These are phyloP conservation scores for Coniella vitis DNA, from an alignment of 2,329 filamentous ascomycete genomes.

Conservation along the genomic window DNA sequence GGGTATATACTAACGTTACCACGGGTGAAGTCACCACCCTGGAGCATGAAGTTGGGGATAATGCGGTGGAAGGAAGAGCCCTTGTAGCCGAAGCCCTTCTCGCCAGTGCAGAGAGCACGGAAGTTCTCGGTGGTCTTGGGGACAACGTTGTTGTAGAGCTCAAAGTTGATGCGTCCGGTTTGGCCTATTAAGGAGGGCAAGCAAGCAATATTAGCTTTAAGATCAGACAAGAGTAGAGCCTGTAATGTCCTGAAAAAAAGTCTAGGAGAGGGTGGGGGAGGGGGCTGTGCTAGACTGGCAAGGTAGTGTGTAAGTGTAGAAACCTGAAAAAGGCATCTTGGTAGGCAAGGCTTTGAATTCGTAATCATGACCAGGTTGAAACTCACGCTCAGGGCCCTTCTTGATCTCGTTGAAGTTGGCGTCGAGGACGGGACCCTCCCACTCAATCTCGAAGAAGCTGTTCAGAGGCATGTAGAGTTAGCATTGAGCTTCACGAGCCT, in stretches of 20 bases:
- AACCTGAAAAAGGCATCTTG: not conserved
- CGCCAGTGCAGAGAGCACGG: conserved; percentile 71
- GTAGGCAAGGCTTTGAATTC: not conserved
- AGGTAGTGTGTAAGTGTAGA: not conserved
- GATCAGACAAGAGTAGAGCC: not conserved
- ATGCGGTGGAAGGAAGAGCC: conserved; percentile 86
- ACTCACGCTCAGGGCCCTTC: conserved; percentile 42
- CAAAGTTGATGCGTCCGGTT: conserved; percentile 77
- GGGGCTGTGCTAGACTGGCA: not conserved
- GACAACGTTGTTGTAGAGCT: conserved; percentile 77
- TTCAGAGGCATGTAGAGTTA: conserved; percentile 6
- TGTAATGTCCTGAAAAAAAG: too few species aligned
- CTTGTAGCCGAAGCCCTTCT: conserved; percentile 78
- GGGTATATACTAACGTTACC: conserved; percentile 60
- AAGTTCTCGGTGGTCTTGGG: conserved; percentile 88
- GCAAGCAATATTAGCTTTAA: not conserved
- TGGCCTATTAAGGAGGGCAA: conserved; percentile 48
- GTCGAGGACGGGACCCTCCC: conserved; percentile 66
- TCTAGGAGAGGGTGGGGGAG: not conserved
- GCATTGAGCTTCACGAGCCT: conserved; percentile 3
- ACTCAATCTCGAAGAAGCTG: conserved; percentile 66
- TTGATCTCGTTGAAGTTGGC: conserved; percentile 48
- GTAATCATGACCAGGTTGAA: not conserved
- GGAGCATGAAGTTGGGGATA: conserved; percentile 90
- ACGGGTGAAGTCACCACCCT: conserved; percentile 93